These are phyloP conservation scores for Chrysoporthe austroafricana DNA, from an alignment of 2,329 filamentous ascomycete genomes.

Conservation along the genomic window DNA sequence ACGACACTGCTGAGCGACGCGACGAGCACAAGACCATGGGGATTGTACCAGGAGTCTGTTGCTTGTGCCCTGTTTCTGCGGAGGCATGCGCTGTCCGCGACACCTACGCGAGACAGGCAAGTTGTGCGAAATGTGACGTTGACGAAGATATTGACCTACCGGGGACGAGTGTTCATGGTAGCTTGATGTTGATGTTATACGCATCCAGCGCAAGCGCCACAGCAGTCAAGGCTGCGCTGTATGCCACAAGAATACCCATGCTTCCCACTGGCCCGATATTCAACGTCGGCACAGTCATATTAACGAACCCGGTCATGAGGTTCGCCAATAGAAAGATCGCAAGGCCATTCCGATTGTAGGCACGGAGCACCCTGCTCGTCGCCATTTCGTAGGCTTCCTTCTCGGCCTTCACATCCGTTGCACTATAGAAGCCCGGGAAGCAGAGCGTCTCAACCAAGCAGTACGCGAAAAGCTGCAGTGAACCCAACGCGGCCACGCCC, in stretches of 20 bases:
- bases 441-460: constrained; percentile 76
- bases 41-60: background rate
- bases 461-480: constrained; percentile 77
- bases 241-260: constrained; percentile 75
- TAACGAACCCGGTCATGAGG: constrained; percentile 84
- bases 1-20: background rate
- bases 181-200: constrained; percentile 71
- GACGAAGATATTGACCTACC: background rate
- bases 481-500: constrained; percentile 93
- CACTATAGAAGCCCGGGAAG: constrained; percentile 73
- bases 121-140: background rate
- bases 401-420: constrained; percentile 59
- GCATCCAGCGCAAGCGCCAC: constrained; percentile 70
- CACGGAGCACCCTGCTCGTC: constrained; percentile 79
- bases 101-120: background rate
- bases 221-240: constrained; percentile 68
- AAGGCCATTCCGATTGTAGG: constrained; percentile 88
- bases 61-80: background rate
- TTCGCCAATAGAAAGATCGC: constrained; percentile 87
- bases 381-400: constrained; percentile 66
- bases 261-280: constrained; percentile 66
- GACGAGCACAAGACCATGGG: background rate
- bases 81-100: background rate
- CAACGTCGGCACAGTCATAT: constrained; percentile 83
- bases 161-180: constrained; percentile 38